Base-by-base conservation (phyloP, 176 grass and related monocot genomes). In the Oryza rufipogon region DNA sequence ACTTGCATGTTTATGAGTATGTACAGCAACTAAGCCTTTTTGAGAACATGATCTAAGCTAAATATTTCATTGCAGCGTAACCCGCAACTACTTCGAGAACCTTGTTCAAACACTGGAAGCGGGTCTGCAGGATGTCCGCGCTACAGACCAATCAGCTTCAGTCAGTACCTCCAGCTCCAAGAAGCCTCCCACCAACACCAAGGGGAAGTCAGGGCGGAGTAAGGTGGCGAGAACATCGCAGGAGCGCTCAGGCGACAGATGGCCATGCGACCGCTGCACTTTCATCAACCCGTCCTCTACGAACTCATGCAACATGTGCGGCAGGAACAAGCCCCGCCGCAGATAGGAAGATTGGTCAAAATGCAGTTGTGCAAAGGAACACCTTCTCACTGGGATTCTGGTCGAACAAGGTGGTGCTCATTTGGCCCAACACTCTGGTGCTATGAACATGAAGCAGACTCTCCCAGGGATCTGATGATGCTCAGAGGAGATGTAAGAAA, bases 21-120 rank as follows among this genome's bases (percentile, higher is more conserved):
- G 7, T 9, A n/a, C 17, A 58, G 38, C 7, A 33, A n/a, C 15
- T 51, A 13, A 13, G n/a, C 2, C 30, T 63, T 14, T 46, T 15
- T 33, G 32, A 49, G 1, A 34, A 12, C 64, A 68, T 10, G 46
- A 28, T 28, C 77, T 79, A 48, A 67, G 41, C 39, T 64, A 9
- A 28, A 7, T 68, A 41, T 64, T 49, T 44, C 28, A 15, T 25
- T 32, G 71, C 87, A 98, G 96, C 32, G 89, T 98, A 32, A 98
- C 96, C 15, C 80, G 86, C 42, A 93, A 87, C 70, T 98, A 95
- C 70, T 98, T 98, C 77, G 92, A 98, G 87, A 95, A 98, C 77
- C 92, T 98, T 81, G 96, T 98, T 46, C 80, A 80, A 88, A 93
- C 91, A 78, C 80, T 98, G 17, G 96, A 95, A 69, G 90, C 64